These are phyloP conservation scores for Globisporangium viniferum DNA, from an alignment of 352 stramenopile species.

Conservation along the genomic window DNA sequence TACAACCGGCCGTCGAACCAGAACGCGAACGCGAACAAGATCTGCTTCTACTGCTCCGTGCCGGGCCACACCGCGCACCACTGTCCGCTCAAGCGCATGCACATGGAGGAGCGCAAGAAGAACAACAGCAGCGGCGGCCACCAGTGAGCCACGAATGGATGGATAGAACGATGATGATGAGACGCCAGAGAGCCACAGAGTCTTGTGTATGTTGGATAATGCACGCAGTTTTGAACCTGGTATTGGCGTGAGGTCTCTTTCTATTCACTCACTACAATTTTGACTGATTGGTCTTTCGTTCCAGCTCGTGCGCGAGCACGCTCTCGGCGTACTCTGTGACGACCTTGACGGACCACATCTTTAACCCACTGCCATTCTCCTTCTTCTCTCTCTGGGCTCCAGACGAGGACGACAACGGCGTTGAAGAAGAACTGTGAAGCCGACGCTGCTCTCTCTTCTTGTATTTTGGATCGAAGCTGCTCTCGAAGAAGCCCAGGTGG, in stretches of 20 bases:
- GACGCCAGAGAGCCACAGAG: too few relatives aligned
- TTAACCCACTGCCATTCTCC: constrained; percentile 5
- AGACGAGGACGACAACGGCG: neutral
- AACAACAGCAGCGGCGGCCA: constrained; percentile 8
- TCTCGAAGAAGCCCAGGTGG: constrained; percentile 71
- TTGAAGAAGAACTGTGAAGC: neutral
- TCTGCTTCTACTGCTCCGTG: constrained; percentile 10
- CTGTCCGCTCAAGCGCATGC: constrained; percentile 11
- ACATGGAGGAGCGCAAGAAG: constrained; percentile 14
- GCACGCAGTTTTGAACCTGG: neutral
- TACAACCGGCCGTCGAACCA: constrained; percentile 6
- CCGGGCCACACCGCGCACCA: constrained; percentile 9
- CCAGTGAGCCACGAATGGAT: neutral
- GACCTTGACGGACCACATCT: constrained; percentile 46
- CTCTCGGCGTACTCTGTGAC: constrained; percentile 58
- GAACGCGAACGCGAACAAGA: constrained; percentile 2
- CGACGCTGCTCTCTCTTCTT: neutral
- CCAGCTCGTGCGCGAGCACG: constrained; percentile 26
- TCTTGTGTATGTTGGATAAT: neutral
- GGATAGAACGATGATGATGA: neutral
- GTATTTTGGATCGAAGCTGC: constrained; percentile 6
- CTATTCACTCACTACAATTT: neutral
- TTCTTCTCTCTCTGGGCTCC: constrained; percentile 1
- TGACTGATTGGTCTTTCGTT: neutral
- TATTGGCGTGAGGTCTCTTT: neutral